Evolutionary conservation across 768 basidiomycete genomes (phyloP).

Genomic region (Hypholoma fasciculare): DNA sequence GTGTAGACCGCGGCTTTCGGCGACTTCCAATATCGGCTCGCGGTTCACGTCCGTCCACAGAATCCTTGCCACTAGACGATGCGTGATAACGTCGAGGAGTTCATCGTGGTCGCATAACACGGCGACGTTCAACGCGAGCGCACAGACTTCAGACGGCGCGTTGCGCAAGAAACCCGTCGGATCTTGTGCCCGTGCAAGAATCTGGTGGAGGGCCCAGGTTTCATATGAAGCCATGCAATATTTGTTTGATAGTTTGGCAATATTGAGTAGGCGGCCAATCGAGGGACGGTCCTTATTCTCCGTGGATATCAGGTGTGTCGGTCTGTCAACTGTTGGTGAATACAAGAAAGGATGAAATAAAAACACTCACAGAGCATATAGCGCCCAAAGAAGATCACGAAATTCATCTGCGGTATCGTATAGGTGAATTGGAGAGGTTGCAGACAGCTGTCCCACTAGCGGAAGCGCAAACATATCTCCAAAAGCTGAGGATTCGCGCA

Average conservation of each 20-base stretch:
- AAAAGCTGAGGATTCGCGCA: constrained; percentile 43
- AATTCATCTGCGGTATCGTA: constrained; percentile 45
- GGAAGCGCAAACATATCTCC: constrained; percentile 42
- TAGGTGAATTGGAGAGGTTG: constrained; percentile 34
- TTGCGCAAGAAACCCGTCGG: constrained; percentile 29
- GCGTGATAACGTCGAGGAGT: constrained; percentile 48
- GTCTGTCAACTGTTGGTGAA: constrained; percentile 23
- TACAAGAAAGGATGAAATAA: not conserved
- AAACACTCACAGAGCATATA: constrained; percentile 45
- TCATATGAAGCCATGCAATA: constrained; percentile 47
- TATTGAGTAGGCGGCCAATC: constrained; percentile 44
- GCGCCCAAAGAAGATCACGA: constrained; percentile 48
- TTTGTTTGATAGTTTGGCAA: constrained; percentile 47
- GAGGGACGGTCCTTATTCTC: constrained; percentile 20
- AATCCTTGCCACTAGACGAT: constrained; percentile 50
- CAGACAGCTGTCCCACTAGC: constrained; percentile 20
- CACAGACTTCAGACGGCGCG: constrained; percentile 34
- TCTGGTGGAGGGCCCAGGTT: constrained; percentile 40
- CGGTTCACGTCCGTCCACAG: constrained; percentile 54
- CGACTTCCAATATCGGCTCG: constrained; percentile 48
- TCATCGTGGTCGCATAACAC: constrained; percentile 45
- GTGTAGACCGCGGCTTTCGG: constrained; percentile 36
- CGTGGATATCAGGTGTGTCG: constrained; percentile 34
- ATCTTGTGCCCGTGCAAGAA: constrained; percentile 34
- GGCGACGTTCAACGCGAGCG: constrained; percentile 52